Base-by-base conservation (phyloP, 208 protist species). In the Leishmania major region DNA sequence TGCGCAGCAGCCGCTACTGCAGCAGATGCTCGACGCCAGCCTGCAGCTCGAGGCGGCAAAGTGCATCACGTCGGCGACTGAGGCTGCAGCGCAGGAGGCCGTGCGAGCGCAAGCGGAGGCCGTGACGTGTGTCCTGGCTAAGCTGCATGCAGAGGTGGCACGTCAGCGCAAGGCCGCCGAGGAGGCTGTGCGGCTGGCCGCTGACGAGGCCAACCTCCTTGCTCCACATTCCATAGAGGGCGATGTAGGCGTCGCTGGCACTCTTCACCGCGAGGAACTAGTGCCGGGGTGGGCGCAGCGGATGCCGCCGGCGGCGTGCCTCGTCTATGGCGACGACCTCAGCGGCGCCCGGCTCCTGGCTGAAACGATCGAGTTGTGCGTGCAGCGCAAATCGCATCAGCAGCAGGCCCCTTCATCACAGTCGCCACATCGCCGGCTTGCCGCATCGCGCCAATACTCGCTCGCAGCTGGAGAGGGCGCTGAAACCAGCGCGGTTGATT, bases 141-240 rank as follows among this genome's bases (percentile, higher is more conserved):
- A 64, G 5, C 78, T 89, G 19, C 74, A 78, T 19, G 79, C 37
- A n/a, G 82, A 89, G 64, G 84, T 83, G 43, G 72, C 81, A 59
- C 83, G 83, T 6, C 89, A 87, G 79, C 85, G 86, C 60, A 97
- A 97, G 81, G 77, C 96, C 15, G 97, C 98, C 67, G 93, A 96
- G 13, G 98, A 99, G 82, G 96, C 96, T 81, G 90, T 99, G 55
- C 94, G 98, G 7, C 87, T 89, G 17, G 80, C 90, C n/a, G 85
- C 77, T 55, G 80, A 90, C 66, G 88, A 83, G 35, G 57, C 81
- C 6, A 84, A 67, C 75, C 28, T 35, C 31, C 13, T 60, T 31
- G 57, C 59, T 13, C 77, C 78, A 13, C 25, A 37, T 2, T 17
- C 37, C n/a, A 7, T 45, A 69, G 69, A 77, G 43, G 51, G 55